Base-by-base conservation (phyloP, 805 yeast genomes). In the Candida pseudoglaebosa region DNA sequence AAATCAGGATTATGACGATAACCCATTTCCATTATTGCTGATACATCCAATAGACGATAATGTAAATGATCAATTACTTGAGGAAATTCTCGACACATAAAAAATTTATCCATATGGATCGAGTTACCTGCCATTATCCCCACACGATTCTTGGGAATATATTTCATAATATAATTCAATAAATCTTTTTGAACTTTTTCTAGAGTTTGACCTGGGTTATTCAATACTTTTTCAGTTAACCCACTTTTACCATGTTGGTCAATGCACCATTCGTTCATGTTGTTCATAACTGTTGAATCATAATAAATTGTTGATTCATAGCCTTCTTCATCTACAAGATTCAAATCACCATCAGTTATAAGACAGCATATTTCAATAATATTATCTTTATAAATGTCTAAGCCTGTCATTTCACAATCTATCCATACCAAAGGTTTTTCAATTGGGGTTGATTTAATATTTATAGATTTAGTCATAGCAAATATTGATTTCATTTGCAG, bases 361-460 rank as follows among this genome's bases (percentile, higher is more conserved):
- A 91, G 66, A 57, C 96, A 89, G 57, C 96, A 87, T 19, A 93
- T 81, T 61, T 93, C 99, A 43, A 93, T 85, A 49, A 93, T 90
- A 41, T 75, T 78, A 57, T 93, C 98, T 26, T 53, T 48, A n/a
- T 72, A 70, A n/a, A 81, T 79, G 50, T 91, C 84, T 28, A 93
- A 65, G 0, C 99, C 99, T 0, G 99, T 93, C 99, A 93, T 93
- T 59, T 93, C 99, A 62, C 98, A 93, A 63, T 93, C 99, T 13
- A 93, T 73, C 99, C 99, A 93, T 3, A 93, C 95, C 14, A 91
- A 69, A 1, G 72, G 72, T 39, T 59, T 56, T 13, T 32, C n/a
- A 5, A 32, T 14, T 5, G 26, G 28, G 24, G 24, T 21, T 21
- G 24, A 9, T 21, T 21, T 21, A 9, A 9, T 21, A 5, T 26